These are phyloP conservation scores for Tylopilus plumbeoviolaceoides DNA, from an alignment of 768 basidiomycete genomes.

Conservation along the genomic window DNA sequence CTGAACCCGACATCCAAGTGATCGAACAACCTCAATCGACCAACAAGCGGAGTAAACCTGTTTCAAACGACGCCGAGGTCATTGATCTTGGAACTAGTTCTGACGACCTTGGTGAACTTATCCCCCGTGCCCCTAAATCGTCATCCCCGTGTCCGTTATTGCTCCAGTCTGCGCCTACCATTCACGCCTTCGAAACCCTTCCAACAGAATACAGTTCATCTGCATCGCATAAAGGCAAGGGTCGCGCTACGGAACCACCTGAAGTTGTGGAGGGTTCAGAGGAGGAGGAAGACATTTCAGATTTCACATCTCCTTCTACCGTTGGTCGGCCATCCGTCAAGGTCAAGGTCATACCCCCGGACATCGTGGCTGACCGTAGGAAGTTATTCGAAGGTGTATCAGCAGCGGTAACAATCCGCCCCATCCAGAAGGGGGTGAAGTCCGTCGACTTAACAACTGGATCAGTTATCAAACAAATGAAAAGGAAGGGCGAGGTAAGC, in stretches of 20 bases:
- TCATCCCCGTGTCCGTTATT: conserved; percentile 27
- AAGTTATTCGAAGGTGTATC: conserved; percentile 7
- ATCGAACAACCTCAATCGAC: conserved; percentile 2
- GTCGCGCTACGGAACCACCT: conserved; percentile 10
- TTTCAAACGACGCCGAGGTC: conserved; percentile 16
- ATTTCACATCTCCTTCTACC: conserved; percentile 11
- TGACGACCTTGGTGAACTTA: conserved; percentile 23
- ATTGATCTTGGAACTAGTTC: conserved; percentile 15
- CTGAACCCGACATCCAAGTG: conserved; percentile 24
- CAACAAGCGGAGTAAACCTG: neutral
- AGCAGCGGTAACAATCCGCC: conserved; percentile 5
- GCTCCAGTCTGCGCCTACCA: neutral
- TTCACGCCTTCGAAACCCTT: conserved; percentile 22
- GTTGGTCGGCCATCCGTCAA: neutral
- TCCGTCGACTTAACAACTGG: conserved; percentile 5
- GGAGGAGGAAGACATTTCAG: conserved; percentile 21
- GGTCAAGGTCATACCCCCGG: conserved; percentile 15
- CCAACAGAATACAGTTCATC: conserved; percentile 9
- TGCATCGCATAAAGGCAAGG: conserved; percentile 22
- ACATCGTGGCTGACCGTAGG: conserved; percentile 13
- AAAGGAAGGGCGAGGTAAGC: conserved; percentile 22
- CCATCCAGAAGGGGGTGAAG: neutral
- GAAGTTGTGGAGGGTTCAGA: conserved; percentile 21
- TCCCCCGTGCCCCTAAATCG: conserved; percentile 10
- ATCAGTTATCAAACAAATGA: conserved; percentile 20